Percentiles rank a stretch among this genome's conserved stretches.
Conservation (phyloP, 768 basidiomycete species). For the Boletus tylopilopsis region DNA sequence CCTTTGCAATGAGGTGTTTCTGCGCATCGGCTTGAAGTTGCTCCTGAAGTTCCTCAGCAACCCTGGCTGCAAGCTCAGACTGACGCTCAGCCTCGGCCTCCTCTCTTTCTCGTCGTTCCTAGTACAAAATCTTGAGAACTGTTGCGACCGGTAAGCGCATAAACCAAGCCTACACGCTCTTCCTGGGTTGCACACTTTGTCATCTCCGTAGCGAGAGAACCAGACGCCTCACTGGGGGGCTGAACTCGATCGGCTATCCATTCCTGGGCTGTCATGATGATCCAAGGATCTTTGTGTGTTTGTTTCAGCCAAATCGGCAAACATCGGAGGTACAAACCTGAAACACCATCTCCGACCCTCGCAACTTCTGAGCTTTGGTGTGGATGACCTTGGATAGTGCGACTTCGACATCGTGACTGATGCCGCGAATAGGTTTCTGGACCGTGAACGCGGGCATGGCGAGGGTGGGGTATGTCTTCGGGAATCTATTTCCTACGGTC, state of each 20-base stretch:
- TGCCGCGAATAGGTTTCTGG: constrained; percentile 58
- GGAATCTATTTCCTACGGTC: constrained; percentile 46
- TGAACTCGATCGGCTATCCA: constrained; percentile 60
- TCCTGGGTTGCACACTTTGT: constrained; percentile 66
- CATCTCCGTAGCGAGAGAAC: constrained; percentile 80
- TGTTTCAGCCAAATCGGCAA: background rate
- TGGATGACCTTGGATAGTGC: constrained; percentile 59
- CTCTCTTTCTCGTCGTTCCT: constrained; percentile 54
- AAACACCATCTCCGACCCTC: constrained; percentile 77
- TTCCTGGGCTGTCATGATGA: constrained; percentile 64
- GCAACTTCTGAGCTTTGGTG: constrained; percentile 57
- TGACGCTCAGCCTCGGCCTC: constrained; percentile 52
- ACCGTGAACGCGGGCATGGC: constrained; percentile 66
- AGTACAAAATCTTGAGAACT: background rate
- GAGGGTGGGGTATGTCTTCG: constrained; percentile 77
- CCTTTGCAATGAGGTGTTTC: constrained; percentile 43
- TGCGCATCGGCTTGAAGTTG: constrained; percentile 66
- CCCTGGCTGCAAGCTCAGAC: constrained; percentile 46
- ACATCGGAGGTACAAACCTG: constrained; percentile 42
- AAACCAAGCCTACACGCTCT: constrained; percentile 47
- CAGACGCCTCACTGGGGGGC: constrained; percentile 55
- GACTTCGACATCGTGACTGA: constrained; percentile 53
- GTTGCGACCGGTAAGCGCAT: background rate
- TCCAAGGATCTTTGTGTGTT: constrained; percentile 35
- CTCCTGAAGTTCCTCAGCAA: constrained; percentile 58